Base-by-base conservation (phyloP, 495 filamentous ascomycete genomes). In the Podospora pseudocomata region DNA sequence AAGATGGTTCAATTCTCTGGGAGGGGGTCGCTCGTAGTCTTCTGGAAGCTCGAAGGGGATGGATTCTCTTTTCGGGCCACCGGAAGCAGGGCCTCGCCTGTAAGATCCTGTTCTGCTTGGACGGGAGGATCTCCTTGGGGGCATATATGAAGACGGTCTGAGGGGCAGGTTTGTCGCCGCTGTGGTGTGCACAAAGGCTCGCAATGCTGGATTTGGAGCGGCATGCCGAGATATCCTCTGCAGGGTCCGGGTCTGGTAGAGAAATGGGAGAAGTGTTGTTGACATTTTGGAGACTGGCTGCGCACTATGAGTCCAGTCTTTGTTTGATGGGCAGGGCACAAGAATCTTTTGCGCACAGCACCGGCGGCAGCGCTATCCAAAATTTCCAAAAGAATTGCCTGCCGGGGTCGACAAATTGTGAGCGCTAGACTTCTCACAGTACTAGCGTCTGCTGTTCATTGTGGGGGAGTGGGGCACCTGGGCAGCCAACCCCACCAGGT, bases 171-270 rank as follows among this genome's bases (percentile, higher is more conserved):
- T 57, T 59, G 7, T 2, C 16, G 34, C 53, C 11, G 69, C 16
- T 3, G 68, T 61, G 18, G 67, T 57, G 64, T 73, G 71, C 16
- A 73, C 49, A 27, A 68, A 68, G 19, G 68, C 64, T 18, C 70
- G 71, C 11, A 77, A 68, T 32, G 65, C 57, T 64, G 62, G 71
- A 60, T 68, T 58, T 61, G 67, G 58, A 30, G 67, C 26, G 27
- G 63, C 23, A 1, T 66, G 39, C 56, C 68, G n/a, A 4, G 72
- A 69, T 13, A 77, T 61, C 62, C 76, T 76, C 63, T 80, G 79
- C 6, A 91, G 80, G 0, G 89, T 90, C 66, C 81, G 81, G n/a
- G 90, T 92, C 65, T 90, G 87, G 75, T 92, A 92, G 7, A 93
- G 84, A 61, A 92, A 91, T 0, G 89, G 86, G 15, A 85, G 73